phyloP scores from a whole-genome alignment of 257 asterid species.

The Henckelia pumila region DNA sequence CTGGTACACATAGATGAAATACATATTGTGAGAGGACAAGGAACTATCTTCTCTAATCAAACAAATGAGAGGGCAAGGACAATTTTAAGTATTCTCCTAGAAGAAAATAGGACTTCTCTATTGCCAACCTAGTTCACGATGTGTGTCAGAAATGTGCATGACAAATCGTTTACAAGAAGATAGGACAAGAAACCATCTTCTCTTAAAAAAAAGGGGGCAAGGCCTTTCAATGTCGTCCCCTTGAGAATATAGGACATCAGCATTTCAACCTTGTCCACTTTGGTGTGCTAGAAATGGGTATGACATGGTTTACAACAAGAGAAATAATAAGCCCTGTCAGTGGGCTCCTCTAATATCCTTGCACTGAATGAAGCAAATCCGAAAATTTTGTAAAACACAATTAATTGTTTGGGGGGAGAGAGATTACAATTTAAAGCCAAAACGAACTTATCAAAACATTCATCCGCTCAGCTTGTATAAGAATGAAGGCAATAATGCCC shows the following conservation, averaged over 20 bases:
- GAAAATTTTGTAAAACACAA: background rate
- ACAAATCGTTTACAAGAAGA: background rate
- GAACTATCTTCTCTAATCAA: background rate
- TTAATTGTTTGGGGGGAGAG: background rate
- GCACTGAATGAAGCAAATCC: constrained; percentile 2
- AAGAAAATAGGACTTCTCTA: background rate
- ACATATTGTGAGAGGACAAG: background rate
- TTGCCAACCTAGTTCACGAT: background rate
- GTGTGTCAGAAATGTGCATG: background rate
- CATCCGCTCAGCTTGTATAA: background rate
- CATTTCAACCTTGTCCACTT: constrained; percentile 6
- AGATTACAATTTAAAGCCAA: background rate
- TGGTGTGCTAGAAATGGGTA: background rate
- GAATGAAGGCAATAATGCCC: background rate
- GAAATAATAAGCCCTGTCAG: constrained; percentile 16
- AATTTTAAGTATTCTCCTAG: background rate
- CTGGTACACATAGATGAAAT: background rate
- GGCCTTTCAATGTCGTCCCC: background rate
- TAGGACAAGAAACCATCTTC: background rate
- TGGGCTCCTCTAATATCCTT: constrained; percentile 9
- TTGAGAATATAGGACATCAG: background rate
- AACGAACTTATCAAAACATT: background rate
- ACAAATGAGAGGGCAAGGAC: background rate
- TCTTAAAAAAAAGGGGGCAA: background rate
- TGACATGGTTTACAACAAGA: background rate